These are phyloP conservation scores for Hygrophorus russula DNA, from an alignment of 768 basidiomycete genomes.

Conservation along the genomic window DNA sequence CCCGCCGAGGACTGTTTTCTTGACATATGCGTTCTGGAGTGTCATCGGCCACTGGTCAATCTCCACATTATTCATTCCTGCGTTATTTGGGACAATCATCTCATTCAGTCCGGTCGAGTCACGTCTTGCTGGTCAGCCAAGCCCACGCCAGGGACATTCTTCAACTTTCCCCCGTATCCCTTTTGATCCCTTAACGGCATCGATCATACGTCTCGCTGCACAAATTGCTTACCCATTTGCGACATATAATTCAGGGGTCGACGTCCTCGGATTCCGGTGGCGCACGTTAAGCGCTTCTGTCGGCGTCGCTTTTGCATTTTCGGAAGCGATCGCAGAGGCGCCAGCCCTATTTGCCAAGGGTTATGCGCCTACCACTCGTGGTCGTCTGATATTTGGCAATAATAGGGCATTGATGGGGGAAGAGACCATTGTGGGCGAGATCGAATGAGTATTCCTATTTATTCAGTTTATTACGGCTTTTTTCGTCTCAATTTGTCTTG, in stretches of 20 bases:
- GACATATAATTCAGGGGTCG: slow-evolving; percentile 20
- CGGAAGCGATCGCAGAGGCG: slow-evolving; percentile 46
- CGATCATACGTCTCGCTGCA: slow-evolving; percentile 52
- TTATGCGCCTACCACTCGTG: slow-evolving; percentile 6
- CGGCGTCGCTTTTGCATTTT: slow-evolving; percentile 54
- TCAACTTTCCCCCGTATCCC: slow-evolving; percentile 6
- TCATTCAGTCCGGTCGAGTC: slow-evolving; percentile 38
- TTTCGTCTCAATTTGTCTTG: no score
- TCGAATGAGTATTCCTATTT: no score
- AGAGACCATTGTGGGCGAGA: no score
- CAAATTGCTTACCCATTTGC: slow-evolving; percentile 47
- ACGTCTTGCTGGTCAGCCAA: slow-evolving; percentile 13
- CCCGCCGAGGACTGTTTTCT: slow-evolving; percentile 35
- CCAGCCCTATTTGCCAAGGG: slow-evolving; percentile 26
- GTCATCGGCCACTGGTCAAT: slow-evolving; percentile 52
- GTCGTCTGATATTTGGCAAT: no score
- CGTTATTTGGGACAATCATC: slow-evolving; percentile 43
- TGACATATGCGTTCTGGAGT: slow-evolving; percentile 36
- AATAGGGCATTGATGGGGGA: no score
- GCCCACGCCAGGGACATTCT: background rate
- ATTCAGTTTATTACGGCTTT: no score
- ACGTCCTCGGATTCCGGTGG: slow-evolving; percentile 45
- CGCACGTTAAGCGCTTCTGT: slow-evolving; percentile 45
- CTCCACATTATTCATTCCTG: slow-evolving; percentile 50
- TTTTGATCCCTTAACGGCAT: slow-evolving; percentile 53